A percentile compares a stretch with the other conserved stretches of the same genome.
These are phyloP conservation scores for Globisporangium spiculum DNA, from an alignment of 352 stramenopile genomes.

Conservation along the genomic window DNA sequence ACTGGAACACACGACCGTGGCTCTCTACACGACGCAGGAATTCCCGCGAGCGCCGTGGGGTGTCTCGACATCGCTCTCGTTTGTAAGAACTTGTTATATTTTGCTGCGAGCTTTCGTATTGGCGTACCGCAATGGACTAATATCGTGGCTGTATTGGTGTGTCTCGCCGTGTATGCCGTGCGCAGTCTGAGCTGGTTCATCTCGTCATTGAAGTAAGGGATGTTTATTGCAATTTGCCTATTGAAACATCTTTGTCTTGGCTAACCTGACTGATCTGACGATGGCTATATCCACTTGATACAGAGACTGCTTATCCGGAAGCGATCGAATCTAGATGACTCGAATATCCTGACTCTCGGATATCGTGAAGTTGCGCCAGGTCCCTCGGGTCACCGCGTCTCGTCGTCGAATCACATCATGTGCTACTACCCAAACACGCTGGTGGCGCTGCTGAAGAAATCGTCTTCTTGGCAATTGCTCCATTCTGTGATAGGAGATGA, in stretches of 20 bases:
- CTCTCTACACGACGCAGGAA: slow-evolving; percentile 17
- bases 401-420: slow-evolving; percentile 59
- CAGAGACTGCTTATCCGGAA: slow-evolving; percentile 44
- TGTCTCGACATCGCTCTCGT: slow-evolving; percentile 25
- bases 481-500: slow-evolving; percentile 65
- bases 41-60: slow-evolving; percentile 35
- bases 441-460: slow-evolving; percentile 54
- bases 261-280: neutral
- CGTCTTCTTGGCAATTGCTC: slow-evolving; percentile 38
- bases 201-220: slow-evolving; percentile 38
- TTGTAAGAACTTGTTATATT: slow-evolving; percentile 21
- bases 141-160: neutral
- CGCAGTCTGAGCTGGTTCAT: slow-evolving; percentile 42
- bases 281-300: neutral
- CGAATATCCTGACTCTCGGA: slow-evolving; percentile 66
- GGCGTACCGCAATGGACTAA: neutral
- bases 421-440: slow-evolving; percentile 78
- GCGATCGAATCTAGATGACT: slow-evolving; percentile 35
- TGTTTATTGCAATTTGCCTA: neutral
- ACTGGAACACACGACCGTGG: slow-evolving; percentile 41
- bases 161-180: neutral
- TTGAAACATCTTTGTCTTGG: neutral
- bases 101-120: neutral
- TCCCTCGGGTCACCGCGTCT: slow-evolving; percentile 43
- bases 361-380: slow-evolving; percentile 52